Conservation (phyloP, 2,329 filamentous ascomycete species). For the Trichoderma simmonsii region DNA sequence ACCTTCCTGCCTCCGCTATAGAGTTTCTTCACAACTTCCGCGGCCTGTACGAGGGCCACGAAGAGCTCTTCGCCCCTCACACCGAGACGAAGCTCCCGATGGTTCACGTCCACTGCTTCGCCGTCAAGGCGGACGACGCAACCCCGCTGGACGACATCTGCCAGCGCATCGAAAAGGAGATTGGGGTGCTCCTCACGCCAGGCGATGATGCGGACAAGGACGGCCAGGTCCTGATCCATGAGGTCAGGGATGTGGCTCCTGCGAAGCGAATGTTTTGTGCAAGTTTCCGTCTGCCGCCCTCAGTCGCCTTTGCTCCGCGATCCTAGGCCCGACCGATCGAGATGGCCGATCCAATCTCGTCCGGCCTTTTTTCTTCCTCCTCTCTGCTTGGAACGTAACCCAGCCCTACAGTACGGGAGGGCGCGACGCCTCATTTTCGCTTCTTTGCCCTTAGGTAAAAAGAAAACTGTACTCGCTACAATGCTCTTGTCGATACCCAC, state of each 20-base stretch:
- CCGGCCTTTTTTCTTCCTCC: background rate
- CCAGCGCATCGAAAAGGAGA: slow-evolving; percentile 39
- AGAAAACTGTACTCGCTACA: background rate
- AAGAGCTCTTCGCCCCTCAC: slow-evolving; percentile 61
- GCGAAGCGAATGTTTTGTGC: slow-evolving; percentile 97
- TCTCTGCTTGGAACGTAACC: background rate
- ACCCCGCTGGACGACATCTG: slow-evolving; percentile 53
- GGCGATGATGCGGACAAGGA: slow-evolving; percentile 48
- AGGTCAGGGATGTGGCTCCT: slow-evolving; percentile 84
- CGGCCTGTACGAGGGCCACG: slow-evolving; percentile 73
- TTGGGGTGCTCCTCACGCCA: slow-evolving; percentile 40
- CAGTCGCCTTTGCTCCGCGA: slow-evolving; percentile 70
- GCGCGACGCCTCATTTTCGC: background rate
- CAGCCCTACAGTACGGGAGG: slow-evolving; percentile 9
- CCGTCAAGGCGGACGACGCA: slow-evolving; percentile 74
- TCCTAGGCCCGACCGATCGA: slow-evolving; percentile 18
- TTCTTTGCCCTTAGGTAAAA: background rate
- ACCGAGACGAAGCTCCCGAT: slow-evolving; percentile 66
- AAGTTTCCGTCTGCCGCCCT: slow-evolving; percentile 77
- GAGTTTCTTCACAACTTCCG: slow-evolving; percentile 68
- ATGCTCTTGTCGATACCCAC: background rate
- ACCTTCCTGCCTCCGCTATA: slow-evolving; percentile 85
- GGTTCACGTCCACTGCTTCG: slow-evolving; percentile 94
- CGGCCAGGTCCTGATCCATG: slow-evolving; percentile 55
- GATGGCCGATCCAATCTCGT: background rate